Evolutionary conservation across 2,329 filamentous ascomycete genomes (phyloP).

Genomic region (Tetracladium maxilliforme): DNA sequence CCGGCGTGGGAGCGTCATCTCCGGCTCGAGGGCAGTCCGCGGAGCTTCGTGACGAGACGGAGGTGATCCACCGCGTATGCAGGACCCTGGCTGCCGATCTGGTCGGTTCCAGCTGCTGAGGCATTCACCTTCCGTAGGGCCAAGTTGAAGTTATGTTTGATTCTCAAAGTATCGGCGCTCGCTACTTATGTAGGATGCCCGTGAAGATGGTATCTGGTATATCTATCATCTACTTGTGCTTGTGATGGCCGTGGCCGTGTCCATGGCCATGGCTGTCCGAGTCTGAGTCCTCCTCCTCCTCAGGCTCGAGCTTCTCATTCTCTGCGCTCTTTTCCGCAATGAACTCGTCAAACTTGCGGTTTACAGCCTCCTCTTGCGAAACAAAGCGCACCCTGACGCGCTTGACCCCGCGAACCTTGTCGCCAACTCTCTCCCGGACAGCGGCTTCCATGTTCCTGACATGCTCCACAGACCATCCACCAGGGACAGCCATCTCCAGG

Average conservation of each 20-base stretch:
- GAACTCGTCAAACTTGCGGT: constrained; percentile 64
- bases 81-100: no score
- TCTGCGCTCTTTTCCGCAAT: constrained; percentile 46
- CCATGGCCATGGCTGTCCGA: constrained; percentile 27
- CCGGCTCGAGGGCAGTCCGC: no score
- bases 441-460: constrained; percentile 56
- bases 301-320: constrained; percentile 43
- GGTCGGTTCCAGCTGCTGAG: no score
- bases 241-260: constrained; percentile 19
- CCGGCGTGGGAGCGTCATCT: no score
- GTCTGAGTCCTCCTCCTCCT: constrained; percentile 29
- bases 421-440: constrained; percentile 58
- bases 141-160: no score
- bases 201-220: no score
- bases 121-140: no score
- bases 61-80: no score
- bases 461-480: constrained; percentile 59
- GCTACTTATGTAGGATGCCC: no score
- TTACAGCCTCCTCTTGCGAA: constrained; percentile 41
- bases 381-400: constrained; percentile 76
- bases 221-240: no score
- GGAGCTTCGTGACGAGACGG: no score
- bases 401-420: constrained; percentile 70
- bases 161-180: no score
- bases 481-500: constrained; percentile 69